Evolutionary conservation across 805 yeast genomes (phyloP), one percentile per base, ranked within the genome.

Genomic region (Schwanniomyces polymorphus): DNA sequence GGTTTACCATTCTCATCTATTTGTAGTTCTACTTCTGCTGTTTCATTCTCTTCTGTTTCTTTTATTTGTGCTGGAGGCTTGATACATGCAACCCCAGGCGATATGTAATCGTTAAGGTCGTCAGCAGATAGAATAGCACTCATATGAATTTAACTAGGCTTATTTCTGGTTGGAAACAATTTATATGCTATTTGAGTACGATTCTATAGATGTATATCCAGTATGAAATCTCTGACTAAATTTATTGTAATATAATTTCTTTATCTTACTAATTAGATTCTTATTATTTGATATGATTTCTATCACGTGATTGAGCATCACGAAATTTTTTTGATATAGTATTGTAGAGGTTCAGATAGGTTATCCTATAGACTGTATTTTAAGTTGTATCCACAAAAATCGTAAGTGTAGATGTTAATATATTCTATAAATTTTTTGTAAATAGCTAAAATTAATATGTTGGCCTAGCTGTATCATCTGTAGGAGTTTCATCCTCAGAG

Each of bases 81-180:
- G 45, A 91, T 85, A 63, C 99, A 94, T 0, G 97, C 98, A 25
- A 88, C 84, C 0, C 97, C 96, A 0, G 98, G 99, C 27, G 88
- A 79, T 38, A 94, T 92, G 68, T 91, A 94, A 67, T 94, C 99
- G 67, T 94, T 94, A 47, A 94, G 71, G 60, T 94, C 97, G 48
- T 88, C 94, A 18, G 90, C 91, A 7, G 96, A 86, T 45, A 92
- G 74, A 37, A 91, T 72, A 1, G 97, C 90, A 68, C 96, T 86
- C 98, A 91, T 91, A 25, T 38, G 12, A 31, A 7, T 31, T 31
- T 14, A 31, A 7, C 7, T 31, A 7, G 21, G 5, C 16, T n/a
- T 38, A 26, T 10, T 12, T 23, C 17, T 14, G 33, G 14, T 5
- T 6, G 5, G 10, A 4, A 7, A 21, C 17, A 31, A 14, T 16